Evolutionary conservation across 768 basidiomycete species (phyloP), one percentile per base, ranked within the genome.

Genomic region (Psilocybe azurescens): DNA sequence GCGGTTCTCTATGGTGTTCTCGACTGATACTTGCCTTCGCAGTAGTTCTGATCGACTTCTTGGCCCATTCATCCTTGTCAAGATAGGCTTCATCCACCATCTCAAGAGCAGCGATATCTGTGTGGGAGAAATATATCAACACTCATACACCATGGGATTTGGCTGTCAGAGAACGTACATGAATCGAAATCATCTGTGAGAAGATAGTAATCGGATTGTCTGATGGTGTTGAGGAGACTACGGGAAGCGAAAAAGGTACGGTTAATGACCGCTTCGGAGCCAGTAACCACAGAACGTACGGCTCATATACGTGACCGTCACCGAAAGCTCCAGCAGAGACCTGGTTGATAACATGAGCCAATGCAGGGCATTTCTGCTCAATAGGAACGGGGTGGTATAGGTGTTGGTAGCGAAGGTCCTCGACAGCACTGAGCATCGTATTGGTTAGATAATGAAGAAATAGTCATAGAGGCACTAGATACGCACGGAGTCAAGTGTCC

Each of bases 141-240:
- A 5, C 30, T 30, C n/a, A 38, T 10, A 16, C 20, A 20, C 24
- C 24, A 24, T 24, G 24, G 24, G 30, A 50, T 52, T 47, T 32
- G 24, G 3, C 8, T 0, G 20, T 54, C 28, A 36, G 46, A 24
- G 5, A 46, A 78, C 89, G 63, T 53, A 95, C 89, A 97, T 8
- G 94, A 95, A 65, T 95, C 92, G 70, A 98, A 99, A 78, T 99
- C 96, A 71, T 99, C 95, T 0, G 93, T 88, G 59, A 97, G 72
- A 53, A 95, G 81, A 73, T 93, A 93, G 73, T 89, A 86, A 65
- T 95, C 91, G 47, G 84, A 83, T 69, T 91, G 86, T 44, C 88
- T 81, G 67, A 93, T 86, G 18, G 90, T 94, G 74, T 90, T 90
- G 63, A 92, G 77, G 47, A 93, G 78, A 20, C 89, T 91, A 58